Conservation (phyloP, 2,329 filamentous ascomycete species). For the Curvularia eragrostidis region DNA sequence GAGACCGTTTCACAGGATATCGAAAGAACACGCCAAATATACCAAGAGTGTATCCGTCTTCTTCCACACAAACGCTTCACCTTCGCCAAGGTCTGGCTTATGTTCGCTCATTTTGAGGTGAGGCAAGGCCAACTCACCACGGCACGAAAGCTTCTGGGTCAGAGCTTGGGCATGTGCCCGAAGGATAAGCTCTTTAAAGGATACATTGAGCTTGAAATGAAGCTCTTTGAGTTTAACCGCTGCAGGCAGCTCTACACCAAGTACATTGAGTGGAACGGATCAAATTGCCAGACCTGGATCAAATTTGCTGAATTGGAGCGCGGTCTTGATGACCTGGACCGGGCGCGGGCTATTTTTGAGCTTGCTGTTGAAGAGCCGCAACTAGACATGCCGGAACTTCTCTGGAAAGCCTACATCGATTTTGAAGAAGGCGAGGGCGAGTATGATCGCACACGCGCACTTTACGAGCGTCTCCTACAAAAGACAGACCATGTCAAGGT, state of each 20-base stretch:
- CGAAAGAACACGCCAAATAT: conserved; percentile 84
- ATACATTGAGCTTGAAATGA: conserved; percentile 91
- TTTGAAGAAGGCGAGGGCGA: conserved; percentile 97
- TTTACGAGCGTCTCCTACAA: conserved; percentile 89
- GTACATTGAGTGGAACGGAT: conserved; percentile 88
- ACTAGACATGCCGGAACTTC: conserved; percentile 94
- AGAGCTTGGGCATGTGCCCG: conserved; percentile 90
- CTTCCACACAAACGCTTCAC: conserved; percentile 97
- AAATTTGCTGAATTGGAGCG: conserved; percentile 93
- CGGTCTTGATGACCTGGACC: conserved; percentile 86
- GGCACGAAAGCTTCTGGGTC: conserved; percentile 87
- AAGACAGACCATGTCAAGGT: conserved; percentile 99
- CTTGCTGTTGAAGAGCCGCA: conserved; percentile 81
- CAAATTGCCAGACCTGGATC: conserved; percentile 95
- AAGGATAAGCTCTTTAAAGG: conserved; percentile 95
- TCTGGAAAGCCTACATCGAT: conserved; percentile 99
- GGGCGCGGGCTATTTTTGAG: conserved; percentile 89
- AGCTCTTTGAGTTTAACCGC: conserved; percentile 90
- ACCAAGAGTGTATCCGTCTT: conserved; percentile 83
- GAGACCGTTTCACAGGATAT: conserved; percentile 83
- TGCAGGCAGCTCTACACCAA: conserved; percentile 94
- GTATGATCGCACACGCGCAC: conserved; percentile 77
- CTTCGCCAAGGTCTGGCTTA: conserved; percentile 94
- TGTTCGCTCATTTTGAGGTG: conserved; percentile 92
- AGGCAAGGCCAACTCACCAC: conserved; percentile 80